Base-by-base conservation (phyloP, 1,284 basidiomycete genomes). In the Trichosporon sp. region DNA sequence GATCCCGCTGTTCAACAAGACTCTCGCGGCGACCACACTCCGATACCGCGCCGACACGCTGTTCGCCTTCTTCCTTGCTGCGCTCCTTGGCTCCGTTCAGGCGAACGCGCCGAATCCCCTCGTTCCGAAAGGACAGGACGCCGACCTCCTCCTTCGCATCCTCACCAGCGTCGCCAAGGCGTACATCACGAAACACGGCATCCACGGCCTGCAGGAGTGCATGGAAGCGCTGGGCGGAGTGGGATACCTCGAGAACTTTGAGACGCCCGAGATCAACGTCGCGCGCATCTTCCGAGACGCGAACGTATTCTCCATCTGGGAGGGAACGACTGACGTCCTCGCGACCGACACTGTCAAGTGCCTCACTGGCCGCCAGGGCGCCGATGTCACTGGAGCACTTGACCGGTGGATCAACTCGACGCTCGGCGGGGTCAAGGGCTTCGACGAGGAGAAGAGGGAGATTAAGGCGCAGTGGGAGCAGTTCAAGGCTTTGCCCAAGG, bases 231-330 rank as follows among this genome's bases (percentile, higher is more conserved):
- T 91, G 2, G 90, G 90, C 31, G 90, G 89, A 2, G 87, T 88
- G 59, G 90, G 90, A 0, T 92, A 91, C 71, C 91, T 92, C 89
- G 88, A 90, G 71, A 89, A 92, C 73, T 87, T 85, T 56, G 86
- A 84, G 0, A 84, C 89, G 60, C 69, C 63, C 65, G 84, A 84
- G 49, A 60, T 68, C 56, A 68, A 68, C 66, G 23, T 68, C 11
- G 66, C 66, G 16, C 44, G 63, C 4, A 70, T 85, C 54, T 84
- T 89, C 46, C 82, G 87, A 6, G 89, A 91, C 77, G 81, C 82
- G 2, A 75, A 88, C 7, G 90, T 91, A 6, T 89, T 91, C 79
- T 86, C 87, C 69, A 90, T 92, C 58, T 92, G 90, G 90, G 90
- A 92, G 78, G 90, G 89, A 0, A 90, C 89, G 33, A 68, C 64